Evolutionary conservation across 345 rosid genomes (phyloP).

Genomic region (Luvunga scandens): DNA sequence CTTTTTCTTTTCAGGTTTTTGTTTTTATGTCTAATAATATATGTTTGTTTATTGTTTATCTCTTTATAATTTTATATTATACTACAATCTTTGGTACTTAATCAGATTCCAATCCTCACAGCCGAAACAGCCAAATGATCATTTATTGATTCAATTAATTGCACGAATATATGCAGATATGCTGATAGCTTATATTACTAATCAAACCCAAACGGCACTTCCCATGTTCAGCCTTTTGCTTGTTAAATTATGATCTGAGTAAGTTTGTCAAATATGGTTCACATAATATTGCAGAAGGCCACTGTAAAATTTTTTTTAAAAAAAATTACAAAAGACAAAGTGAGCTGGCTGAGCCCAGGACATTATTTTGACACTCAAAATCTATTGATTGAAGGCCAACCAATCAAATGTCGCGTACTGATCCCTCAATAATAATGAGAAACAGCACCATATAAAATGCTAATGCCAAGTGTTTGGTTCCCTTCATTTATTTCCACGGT

Average conservation of each 20-base stretch:
- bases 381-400: not conserved
- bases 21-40: not conserved
- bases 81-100: not conserved
- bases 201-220: not conserved
- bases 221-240: not conserved
- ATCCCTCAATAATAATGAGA: not conserved
- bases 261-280: not conserved
- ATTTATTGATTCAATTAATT: not conserved
- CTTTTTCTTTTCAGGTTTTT: not conserved
- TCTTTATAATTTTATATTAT: not conserved
- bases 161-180: not conserved
- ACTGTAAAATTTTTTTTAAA: not conserved
- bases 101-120: not conserved
- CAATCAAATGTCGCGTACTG: constrained; percentile 2
- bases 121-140: not conserved
- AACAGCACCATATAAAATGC: not conserved
- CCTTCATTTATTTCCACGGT: not conserved
- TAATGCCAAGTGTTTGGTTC: not conserved
- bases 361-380: not conserved
- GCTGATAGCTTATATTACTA: not conserved
- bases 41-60: not conserved
- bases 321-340: not conserved
- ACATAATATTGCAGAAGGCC: not conserved
- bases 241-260: no score
- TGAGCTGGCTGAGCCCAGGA: not conserved